These are phyloP conservation scores for Acanthamoeba royreba DNA, from an alignment of 208 protist genomes.

Conservation along the genomic window DNA sequence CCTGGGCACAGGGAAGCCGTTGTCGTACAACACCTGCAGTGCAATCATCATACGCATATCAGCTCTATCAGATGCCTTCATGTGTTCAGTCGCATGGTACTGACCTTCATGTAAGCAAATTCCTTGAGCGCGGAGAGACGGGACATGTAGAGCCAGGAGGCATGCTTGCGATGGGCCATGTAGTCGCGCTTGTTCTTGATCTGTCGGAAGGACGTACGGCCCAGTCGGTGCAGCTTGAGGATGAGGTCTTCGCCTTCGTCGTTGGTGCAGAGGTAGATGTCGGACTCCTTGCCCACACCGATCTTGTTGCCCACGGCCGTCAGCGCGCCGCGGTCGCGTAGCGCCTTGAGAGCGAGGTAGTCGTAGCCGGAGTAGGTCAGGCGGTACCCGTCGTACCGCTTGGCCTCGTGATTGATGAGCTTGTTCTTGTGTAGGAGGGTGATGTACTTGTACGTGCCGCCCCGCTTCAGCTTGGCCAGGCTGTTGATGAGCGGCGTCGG, in stretches of 20 bases:
- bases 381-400: slow-evolving; percentile 95
- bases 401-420: slow-evolving; percentile 80
- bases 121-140: slow-evolving; percentile 96
- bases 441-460: slow-evolving; percentile 4
- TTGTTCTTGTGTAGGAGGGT: slow-evolving; percentile 38
- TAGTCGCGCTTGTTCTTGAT: slow-evolving; percentile 97
- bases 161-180: slow-evolving; percentile 85
- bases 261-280: slow-evolving; percentile 61
- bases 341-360: slow-evolving; percentile 94
- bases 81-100: too few species aligned
- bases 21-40: slow-evolving; percentile 86
- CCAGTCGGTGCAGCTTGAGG: slow-evolving; percentile 93
- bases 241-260: slow-evolving; percentile 75
- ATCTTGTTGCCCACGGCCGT: slow-evolving; percentile 92
- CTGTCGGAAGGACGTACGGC: slow-evolving; percentile 96
- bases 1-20: slow-evolving; percentile 94
- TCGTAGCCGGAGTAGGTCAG: slow-evolving; percentile 99
- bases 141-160: slow-evolving; percentile 98
- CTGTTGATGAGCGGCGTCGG: slow-evolving; percentile 89
- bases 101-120: slow-evolving; percentile 96
- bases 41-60: not conserved
- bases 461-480: slow-evolving; percentile 93
- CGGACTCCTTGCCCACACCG: slow-evolving; percentile 99
- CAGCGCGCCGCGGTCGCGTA: slow-evolving; percentile 90
- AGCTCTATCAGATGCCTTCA: not conserved